Conservation (phyloP, 306 rosid species). For the Vachellia collinsii region DNA sequence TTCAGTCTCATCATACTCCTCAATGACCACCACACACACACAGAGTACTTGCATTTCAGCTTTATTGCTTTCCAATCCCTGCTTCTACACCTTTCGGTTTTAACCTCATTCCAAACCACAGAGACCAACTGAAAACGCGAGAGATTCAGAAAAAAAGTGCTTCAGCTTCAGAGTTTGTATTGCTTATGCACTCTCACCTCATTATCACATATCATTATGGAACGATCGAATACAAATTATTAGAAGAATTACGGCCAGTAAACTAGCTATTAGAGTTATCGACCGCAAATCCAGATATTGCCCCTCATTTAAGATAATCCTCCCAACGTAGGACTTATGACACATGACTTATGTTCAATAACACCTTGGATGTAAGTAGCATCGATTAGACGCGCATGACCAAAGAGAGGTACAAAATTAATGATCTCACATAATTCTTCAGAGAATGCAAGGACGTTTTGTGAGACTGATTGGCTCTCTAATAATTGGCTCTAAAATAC, state of each 20-base stretch:
- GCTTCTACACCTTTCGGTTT: not conserved
- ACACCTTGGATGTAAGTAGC: too few species aligned
- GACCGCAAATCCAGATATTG: too few species aligned
- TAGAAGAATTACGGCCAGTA: too few species aligned
- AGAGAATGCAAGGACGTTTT: not conserved
- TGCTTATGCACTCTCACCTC: too few species aligned
- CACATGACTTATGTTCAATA: too few species aligned
- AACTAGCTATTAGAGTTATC: too few species aligned
- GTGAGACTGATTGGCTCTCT: not conserved
- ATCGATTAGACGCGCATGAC: not conserved
- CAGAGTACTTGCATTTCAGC: not conserved
- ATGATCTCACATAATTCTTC: not conserved
- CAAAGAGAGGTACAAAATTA: not conserved
- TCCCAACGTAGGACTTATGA: too few species aligned
- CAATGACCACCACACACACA: not conserved
- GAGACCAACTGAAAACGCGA: not conserved
- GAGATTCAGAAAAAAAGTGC: not conserved
- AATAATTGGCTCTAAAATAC: not conserved
- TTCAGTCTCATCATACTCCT: not conserved
- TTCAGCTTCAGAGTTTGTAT: too few species aligned
- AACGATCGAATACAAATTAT: too few species aligned
- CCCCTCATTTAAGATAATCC: too few species aligned
- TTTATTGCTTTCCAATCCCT: not conserved
- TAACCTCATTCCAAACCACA: not conserved
- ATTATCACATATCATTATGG: too few species aligned